Base-by-base conservation (phyloP, 2,329 filamentous ascomycete species). In the Aspergillus intermedius region DNA sequence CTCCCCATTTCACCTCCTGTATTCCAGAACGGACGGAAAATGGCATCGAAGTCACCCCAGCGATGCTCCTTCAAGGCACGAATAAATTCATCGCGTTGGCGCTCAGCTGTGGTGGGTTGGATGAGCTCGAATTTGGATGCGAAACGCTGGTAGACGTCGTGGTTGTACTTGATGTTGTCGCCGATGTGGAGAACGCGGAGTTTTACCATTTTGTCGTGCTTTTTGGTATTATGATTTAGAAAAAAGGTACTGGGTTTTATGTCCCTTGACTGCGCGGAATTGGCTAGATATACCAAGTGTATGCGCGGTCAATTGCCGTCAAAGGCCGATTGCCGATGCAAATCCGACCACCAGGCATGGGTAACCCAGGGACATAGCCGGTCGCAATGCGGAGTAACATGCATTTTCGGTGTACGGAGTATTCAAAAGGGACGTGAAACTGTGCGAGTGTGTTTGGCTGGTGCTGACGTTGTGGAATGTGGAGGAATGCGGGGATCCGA, bases 1-100 rank as follows among this genome's bases (percentile, higher is more conserved):
- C 76, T 75, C 1, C 79, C 80, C 80, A 84, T 84, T 56, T 84
- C 82, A 3, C 79, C 79, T 1, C 82, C 82, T 0, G 80, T 82
- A 49, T 79, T 78, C 79, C 80, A 84, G 61, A 82, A 83, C 0
- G 81, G 81, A 2, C 80, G 70, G 54, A 81, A 80, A 42, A 77
- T 71, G 49, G 77, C 79, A 13, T 69, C 58, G 48, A 71, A 69
- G 30, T 65, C 56, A 5, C 67, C 67, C 51, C 63, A 73, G 52
- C 65, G 67, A 10, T 64, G 61, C 2, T 71, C 65, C 40, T 71
- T 68, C 17, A 76, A 50, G 1, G 71, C 71, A 21, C 63, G 57
- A 19, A 71, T 72, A 44, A 76, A 76, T 12, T 58, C 60, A n/a
- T 50, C 50, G 6, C 73, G 62, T 19, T 51, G 28, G 12, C 52